Evolutionary conservation across 306 rosid genomes (phyloP).

Genomic region (Hippophae gyantsensis): DNA sequence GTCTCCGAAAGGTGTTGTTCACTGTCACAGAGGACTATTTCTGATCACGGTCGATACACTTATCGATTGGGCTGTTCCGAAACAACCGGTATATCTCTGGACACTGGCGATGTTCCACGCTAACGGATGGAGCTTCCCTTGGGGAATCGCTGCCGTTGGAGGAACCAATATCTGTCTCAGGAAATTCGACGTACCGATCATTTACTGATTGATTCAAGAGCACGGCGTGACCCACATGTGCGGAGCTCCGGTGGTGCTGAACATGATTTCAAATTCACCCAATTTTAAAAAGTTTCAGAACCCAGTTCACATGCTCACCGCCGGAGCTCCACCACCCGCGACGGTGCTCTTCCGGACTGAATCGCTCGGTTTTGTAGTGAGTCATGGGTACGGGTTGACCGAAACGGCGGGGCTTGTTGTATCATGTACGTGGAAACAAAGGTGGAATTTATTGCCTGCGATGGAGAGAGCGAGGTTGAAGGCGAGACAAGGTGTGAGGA

Average conservation of each 20-base stretch:
- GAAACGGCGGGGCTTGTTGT: slow-evolving; percentile 7
- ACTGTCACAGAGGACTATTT: slow-evolving; percentile 7
- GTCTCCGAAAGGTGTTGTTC: slow-evolving; percentile 10
- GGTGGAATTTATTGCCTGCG: neutral
- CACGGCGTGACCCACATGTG: slow-evolving; percentile 3
- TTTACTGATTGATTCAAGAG: neutral
- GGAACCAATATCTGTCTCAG: slow-evolving; percentile 19
- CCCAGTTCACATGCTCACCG: neutral
- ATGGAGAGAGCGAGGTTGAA: neutral
- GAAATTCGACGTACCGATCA: slow-evolving; percentile 4
- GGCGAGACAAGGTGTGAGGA: neutral
- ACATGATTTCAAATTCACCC: slow-evolving; percentile 6
- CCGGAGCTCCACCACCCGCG: slow-evolving; percentile 11
- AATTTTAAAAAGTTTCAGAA: neutral
- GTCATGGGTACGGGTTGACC: slow-evolving; percentile 9
- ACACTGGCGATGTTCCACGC: slow-evolving; percentile 14
- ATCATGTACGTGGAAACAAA: neutral
- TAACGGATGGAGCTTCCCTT: slow-evolving; percentile 14
- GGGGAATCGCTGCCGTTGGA: slow-evolving; percentile 14
- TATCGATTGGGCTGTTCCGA: slow-evolving; percentile 3
- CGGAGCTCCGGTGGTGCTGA: neutral
- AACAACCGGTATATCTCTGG: slow-evolving; percentile 12
- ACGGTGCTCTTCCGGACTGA: slow-evolving; percentile 1
- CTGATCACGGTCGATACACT: neutral
- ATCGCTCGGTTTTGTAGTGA: neutral